Conservation (phyloP, 495 filamentous ascomycete species). For the Lepidopterella palustris region DNA sequence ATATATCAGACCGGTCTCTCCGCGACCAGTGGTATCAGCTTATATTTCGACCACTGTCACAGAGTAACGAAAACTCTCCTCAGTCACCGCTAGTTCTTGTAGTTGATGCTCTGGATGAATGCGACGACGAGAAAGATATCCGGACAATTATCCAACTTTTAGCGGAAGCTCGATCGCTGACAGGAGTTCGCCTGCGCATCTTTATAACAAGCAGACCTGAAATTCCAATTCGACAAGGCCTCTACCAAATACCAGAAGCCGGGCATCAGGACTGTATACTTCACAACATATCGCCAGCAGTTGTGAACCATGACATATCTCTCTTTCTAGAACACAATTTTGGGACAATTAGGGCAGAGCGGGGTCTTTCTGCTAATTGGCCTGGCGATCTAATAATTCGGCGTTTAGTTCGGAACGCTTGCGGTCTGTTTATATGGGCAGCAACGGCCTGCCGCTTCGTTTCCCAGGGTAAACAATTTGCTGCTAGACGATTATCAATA, state of each 20-base stretch:
- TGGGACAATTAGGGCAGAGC: background rate
- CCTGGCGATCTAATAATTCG: conserved; percentile 33
- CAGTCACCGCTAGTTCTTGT: conserved; percentile 21
- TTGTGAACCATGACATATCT: conserved; percentile 35
- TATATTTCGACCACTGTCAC: conserved; percentile 5
- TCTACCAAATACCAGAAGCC: conserved; percentile 12
- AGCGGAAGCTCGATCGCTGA: conserved; percentile 19
- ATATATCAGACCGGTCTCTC: conserved; percentile 11
- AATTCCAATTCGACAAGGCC: conserved; percentile 25
- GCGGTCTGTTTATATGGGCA: conserved; percentile 31
- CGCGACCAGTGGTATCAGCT: conserved; percentile 8
- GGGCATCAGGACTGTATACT: conserved; percentile 26
- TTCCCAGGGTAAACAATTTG: background rate
- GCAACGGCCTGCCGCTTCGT: conserved; percentile 21
- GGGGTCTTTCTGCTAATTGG: conserved; percentile 30
- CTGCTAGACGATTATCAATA: background rate
- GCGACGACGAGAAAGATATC: conserved; percentile 26
- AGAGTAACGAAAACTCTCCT: background rate
- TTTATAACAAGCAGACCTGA: conserved; percentile 38
- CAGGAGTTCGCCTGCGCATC: conserved; percentile 22
- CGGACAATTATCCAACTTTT: conserved; percentile 29
- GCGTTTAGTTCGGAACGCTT: conserved; percentile 35
- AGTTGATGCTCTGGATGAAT: conserved; percentile 36
- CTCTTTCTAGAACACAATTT: conserved; percentile 29
- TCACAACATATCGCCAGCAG: conserved; percentile 30